A percentile compares a stretch with the other conserved stretches of the same genome.
Conservation (phyloP, 805 yeast species). For the Wickerhamiella brachini region DNA sequence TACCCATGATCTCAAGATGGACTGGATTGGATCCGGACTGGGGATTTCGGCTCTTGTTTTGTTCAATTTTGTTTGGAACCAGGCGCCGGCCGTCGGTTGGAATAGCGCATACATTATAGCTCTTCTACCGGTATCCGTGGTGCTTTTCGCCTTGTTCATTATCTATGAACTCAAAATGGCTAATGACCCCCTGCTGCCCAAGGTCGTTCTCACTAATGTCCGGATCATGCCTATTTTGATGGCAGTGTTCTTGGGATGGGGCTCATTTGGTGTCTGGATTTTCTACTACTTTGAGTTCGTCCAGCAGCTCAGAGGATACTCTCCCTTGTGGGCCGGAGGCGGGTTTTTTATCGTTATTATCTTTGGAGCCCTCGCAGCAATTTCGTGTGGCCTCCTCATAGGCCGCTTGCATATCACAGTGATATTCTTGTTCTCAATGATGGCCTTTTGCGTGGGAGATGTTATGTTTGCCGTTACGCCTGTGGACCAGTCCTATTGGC, state of each 20-base stretch:
- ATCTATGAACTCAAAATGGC: slow-evolving; percentile 33
- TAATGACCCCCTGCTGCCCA: slow-evolving; percentile 46
- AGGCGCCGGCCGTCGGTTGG: slow-evolving; percentile 68
- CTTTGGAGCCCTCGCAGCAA: slow-evolving; percentile 45
- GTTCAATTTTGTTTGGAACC: slow-evolving; percentile 59
- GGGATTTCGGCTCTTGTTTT: slow-evolving; percentile 50
- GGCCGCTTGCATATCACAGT: slow-evolving; percentile 35
- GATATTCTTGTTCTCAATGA: slow-evolving; percentile 37
- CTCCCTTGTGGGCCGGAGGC: slow-evolving; percentile 35
- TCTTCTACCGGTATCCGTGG: slow-evolving; percentile 45
- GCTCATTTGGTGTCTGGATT: slow-evolving; percentile 64
- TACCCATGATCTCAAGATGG: slow-evolving; percentile 27
- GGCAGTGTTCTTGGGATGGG: slow-evolving; percentile 56
- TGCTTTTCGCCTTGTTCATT: slow-evolving; percentile 29
- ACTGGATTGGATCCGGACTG: slow-evolving; percentile 39
- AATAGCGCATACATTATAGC: slow-evolving; percentile 37
- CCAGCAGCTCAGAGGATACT: slow-evolving; percentile 35
- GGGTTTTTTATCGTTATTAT: slow-evolving; percentile 34
- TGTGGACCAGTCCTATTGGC: slow-evolving; percentile 44
- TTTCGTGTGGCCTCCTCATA: slow-evolving; percentile 36
- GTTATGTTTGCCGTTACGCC: slow-evolving; percentile 26
- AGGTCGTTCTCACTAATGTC: slow-evolving; percentile 27
- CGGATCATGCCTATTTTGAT: slow-evolving; percentile 33
- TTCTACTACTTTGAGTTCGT: slow-evolving; percentile 45
- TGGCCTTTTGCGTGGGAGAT: slow-evolving; percentile 32